Percentiles rank a stretch among this genome's conserved stretches.
These are phyloP conservation scores for Mycena indigotica DNA, from an alignment of 768 basidiomycete genomes.

Conservation along the genomic window DNA sequence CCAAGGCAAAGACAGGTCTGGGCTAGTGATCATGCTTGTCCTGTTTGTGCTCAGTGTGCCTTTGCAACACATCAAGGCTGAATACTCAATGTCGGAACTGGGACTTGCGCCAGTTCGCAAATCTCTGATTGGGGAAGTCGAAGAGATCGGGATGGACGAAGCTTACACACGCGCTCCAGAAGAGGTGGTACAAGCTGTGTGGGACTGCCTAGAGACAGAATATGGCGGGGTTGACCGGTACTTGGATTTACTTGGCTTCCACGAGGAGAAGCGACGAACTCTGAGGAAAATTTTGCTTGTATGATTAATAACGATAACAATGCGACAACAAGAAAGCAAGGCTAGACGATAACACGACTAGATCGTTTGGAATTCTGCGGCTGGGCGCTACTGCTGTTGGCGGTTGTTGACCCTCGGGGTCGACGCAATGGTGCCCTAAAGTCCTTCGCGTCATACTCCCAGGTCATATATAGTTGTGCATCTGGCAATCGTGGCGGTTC, in stretches of 20 bases:
- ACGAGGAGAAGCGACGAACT: slow-evolving; percentile 13
- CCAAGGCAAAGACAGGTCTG: slow-evolving; percentile 25
- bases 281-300: slow-evolving; percentile 12
- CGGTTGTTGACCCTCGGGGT: background rate
- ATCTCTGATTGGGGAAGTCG: slow-evolving; percentile 23
- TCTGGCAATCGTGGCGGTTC: slow-evolving; percentile 47
- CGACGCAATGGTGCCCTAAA: slow-evolving; percentile 38
- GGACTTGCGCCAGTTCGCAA: slow-evolving; percentile 21
- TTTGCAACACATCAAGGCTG: slow-evolving; percentile 12
- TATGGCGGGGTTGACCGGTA: slow-evolving; percentile 24
- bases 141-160: slow-evolving; percentile 25
- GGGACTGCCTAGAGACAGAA: slow-evolving; percentile 20
- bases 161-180: slow-evolving; percentile 19
- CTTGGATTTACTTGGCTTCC: slow-evolving; percentile 22
- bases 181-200: slow-evolving; percentile 20
- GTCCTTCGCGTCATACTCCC: slow-evolving; percentile 59
- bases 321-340: too few relatives aligned
- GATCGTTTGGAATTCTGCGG: background rate
- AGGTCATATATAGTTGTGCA: slow-evolving; percentile 56
- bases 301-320: slow-evolving; percentile 1
- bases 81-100: slow-evolving; percentile 22
- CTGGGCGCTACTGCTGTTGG: background rate
- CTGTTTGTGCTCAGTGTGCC: slow-evolving; percentile 20
- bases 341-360: slow-evolving; percentile 1
- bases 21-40: slow-evolving; percentile 23